A percentile compares a stretch with the other conserved stretches of the same genome.
Conservation (phyloP, 345 rosid genomes). For the Eucalyptus microcorys region DNA sequence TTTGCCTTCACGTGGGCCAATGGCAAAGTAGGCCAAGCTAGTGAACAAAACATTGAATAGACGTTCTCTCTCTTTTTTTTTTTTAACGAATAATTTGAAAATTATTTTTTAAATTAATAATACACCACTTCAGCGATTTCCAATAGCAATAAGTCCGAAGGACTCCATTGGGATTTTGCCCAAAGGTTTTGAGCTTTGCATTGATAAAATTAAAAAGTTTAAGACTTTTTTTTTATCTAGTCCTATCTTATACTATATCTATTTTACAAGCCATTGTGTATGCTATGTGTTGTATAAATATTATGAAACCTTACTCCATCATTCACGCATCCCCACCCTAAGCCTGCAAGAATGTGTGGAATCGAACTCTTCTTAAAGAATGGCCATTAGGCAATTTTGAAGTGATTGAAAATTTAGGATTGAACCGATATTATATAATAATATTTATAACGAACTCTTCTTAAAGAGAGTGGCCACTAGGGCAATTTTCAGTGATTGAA, state of each 20-base stretch:
- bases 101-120: rapidly evolving
- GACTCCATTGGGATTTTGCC: too few relatives aligned
- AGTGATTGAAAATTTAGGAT: too few relatives aligned
- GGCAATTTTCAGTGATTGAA: too few relatives aligned
- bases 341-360: rapidly evolving
- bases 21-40: not conserved
- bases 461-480: too few relatives aligned
- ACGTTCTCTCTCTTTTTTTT: rapidly evolving
- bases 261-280: too few relatives aligned
- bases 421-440: rapidly evolving
- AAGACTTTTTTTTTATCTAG: too few relatives aligned
- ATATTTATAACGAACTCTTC: rapidly evolving
- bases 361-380: too few relatives aligned
- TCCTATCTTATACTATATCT: too few relatives aligned
- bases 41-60: not conserved
- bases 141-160: too few relatives aligned
- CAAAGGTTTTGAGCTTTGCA: rapidly evolving
- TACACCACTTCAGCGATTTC: not conserved
- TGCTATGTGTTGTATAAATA: too few relatives aligned
- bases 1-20: not conserved
- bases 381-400: rapidly evolving
- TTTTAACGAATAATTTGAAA: rapidly evolving
- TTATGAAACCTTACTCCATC: too few relatives aligned
- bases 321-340: rapidly evolving
- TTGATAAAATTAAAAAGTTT: too few relatives aligned